Base-by-base conservation (phyloP, 352 stramenopile genomes). In the Albugo laibachii region DNA sequence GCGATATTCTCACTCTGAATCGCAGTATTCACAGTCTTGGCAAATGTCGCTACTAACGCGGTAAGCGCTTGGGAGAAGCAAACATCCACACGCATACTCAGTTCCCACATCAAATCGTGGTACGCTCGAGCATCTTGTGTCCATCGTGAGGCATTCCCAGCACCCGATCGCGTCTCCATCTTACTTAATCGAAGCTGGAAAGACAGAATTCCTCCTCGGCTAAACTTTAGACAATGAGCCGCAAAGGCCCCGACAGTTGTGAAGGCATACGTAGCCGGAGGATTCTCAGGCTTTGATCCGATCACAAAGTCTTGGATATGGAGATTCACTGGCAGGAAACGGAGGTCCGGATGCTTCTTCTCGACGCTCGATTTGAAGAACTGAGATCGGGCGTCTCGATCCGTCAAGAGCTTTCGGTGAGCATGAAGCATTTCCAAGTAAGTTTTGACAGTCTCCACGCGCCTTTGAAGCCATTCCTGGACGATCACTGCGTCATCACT, bases 181-280 rank as follows among this genome's bases (percentile, higher is more conserved):
- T 89, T 89, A 5, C 61, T 52, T 21, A 77, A 63, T 45, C 82
- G 70, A 37, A 83, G 63, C 40, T 85, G 69, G 11, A 89, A 52
- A 6, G 68, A 68, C 5, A 85, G 64, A 41, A 91, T 75, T 11
- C 78, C 78, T 12, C 78, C 78, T 50, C 79, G 83, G 58, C 88
- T 92, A 49, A 92, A 92, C 49, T 92, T 88, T 58, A 87, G 86
- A 38, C 87, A 58, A 52, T 88, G 76, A 1, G 78, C 75, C 12
- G 78, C 78, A 76, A 92, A 87, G 13, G 78, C 78, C 3, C 78
- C 78, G 11, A 92, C 78, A 0, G 78, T 92, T 45, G 86, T 75
- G 42, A 84, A 86, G 35, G 86, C 76, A 49, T 92, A 92, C 27
- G 85, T 70, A 2, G 55, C 48, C 0, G 65, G 59, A 21, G 19